These are phyloP conservation scores for Spongispora temasekensis DNA, from an alignment of 1,284 basidiomycete genomes.

Conservation along the genomic window DNA sequence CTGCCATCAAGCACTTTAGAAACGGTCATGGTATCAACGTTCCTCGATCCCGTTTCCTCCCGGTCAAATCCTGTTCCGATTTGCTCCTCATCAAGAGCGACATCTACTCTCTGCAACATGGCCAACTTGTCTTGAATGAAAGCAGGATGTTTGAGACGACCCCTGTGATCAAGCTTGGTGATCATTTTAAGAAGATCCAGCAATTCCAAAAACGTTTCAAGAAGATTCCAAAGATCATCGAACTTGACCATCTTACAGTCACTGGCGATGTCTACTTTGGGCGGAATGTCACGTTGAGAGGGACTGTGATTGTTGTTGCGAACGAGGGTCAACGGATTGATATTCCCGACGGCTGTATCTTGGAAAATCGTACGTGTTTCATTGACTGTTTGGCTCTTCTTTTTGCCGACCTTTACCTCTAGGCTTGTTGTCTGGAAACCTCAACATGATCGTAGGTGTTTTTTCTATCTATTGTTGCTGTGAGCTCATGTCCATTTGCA, in stretches of 20 bases:
- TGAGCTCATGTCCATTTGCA: slow-evolving; percentile 12
- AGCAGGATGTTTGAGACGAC: slow-evolving; percentile 92
- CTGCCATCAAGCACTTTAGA: slow-evolving; percentile 97
- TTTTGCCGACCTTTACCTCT: slow-evolving; percentile 11
- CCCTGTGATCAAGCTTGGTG: slow-evolving; percentile 97
- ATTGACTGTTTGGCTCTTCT: not conserved
- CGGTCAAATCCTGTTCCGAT: slow-evolving; percentile 92
- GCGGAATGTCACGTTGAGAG: slow-evolving; percentile 85
- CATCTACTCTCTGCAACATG: slow-evolving; percentile 94
- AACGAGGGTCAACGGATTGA: slow-evolving; percentile 95
- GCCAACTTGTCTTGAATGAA: slow-evolving; percentile 90
- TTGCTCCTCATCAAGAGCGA: slow-evolving; percentile 96
- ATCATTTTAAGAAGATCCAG: slow-evolving; percentile 92
- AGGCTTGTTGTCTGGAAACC: slow-evolving; percentile 64
- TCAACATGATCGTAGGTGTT: slow-evolving; percentile 66
- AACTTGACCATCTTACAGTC: slow-evolving; percentile 96
- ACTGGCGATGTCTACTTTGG: slow-evolving; percentile 97
- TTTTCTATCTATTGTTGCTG: not conserved
- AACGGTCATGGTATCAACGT: slow-evolving; percentile 98
- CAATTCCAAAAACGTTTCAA: slow-evolving; percentile 98
- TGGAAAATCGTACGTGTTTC: slow-evolving; percentile 79
- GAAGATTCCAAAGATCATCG: slow-evolving; percentile 92
- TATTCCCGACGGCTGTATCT: slow-evolving; percentile 92
- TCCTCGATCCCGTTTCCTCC: slow-evolving; percentile 95
- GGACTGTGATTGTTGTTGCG: slow-evolving; percentile 87